phyloP scores from a whole-genome alignment of 2,329 filamentous ascomycete species.

The Meredithiella fracta region DNA sequence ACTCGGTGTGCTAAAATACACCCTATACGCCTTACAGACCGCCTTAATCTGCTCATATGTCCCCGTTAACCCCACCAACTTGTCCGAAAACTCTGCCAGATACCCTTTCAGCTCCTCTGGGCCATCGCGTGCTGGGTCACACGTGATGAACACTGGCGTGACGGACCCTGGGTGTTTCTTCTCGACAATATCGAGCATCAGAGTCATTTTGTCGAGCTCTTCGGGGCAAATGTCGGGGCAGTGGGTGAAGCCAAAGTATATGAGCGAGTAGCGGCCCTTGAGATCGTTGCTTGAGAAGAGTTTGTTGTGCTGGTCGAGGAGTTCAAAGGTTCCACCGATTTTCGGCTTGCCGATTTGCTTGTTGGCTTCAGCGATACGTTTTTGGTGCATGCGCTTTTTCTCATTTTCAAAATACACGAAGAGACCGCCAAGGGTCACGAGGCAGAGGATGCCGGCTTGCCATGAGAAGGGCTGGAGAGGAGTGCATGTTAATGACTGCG shows the following conservation, averaged over 20 bases:
- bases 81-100: constrained; percentile 75
- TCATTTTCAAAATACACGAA: constrained; percentile 87
- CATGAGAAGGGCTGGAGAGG: constrained; percentile 66
- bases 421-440: constrained; percentile 58
- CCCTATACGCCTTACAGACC: constrained; percentile 87
- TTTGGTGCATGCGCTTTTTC: constrained; percentile 78
- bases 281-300: constrained; percentile 64
- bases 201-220: constrained; percentile 98
- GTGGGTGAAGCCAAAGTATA: constrained; percentile 96
- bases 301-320: constrained; percentile 68
- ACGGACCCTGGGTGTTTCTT: constrained; percentile 36
- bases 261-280: constrained; percentile 71
- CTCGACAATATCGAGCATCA: constrained; percentile 65
- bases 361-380: constrained; percentile 74
- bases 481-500: not conserved
- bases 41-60: constrained; percentile 87
- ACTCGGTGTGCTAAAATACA: constrained; percentile 89
- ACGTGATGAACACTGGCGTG: constrained; percentile 80
- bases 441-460: constrained; percentile 75
- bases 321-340: constrained; percentile 72
- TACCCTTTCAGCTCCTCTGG: constrained; percentile 74
- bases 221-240: constrained; percentile 98
- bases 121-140: constrained; percentile 82
- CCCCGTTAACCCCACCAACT: constrained; percentile 77
- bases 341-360: constrained; percentile 89